Conservation (phyloP, 768 basidiomycete species). For the Rossbeevera mucosa region DNA sequence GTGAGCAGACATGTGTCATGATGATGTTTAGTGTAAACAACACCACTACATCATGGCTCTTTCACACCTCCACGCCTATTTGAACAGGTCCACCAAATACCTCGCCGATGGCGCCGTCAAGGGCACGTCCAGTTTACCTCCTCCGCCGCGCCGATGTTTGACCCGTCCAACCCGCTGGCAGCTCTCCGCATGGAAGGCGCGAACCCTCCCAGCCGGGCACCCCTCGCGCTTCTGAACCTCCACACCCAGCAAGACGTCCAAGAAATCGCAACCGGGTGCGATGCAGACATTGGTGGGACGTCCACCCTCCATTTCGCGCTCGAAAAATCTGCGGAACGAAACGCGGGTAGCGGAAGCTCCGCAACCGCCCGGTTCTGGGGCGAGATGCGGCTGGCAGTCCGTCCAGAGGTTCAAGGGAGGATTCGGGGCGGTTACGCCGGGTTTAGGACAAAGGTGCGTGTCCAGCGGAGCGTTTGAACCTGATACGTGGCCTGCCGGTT, state of each 20-base stretch:
- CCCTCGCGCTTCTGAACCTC: constrained; percentile 64
- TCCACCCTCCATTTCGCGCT: constrained; percentile 76
- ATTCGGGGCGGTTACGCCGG: constrained; percentile 88
- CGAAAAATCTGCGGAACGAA: constrained; percentile 47
- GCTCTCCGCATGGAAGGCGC: constrained; percentile 76
- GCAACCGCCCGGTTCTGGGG: constrained; percentile 77
- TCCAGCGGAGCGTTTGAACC: background rate
- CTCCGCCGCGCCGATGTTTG: constrained; percentile 5
- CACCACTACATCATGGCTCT: constrained; percentile 26
- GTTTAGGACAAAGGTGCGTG: constrained; percentile 73
- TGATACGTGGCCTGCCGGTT: background rate
- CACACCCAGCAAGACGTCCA: constrained; percentile 53
- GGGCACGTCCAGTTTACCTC: constrained; percentile 30
- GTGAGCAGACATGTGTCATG: too few relatives aligned
- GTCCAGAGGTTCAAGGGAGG: constrained; percentile 58
- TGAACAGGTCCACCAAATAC: constrained; percentile 37
- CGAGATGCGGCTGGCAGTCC: constrained; percentile 66
- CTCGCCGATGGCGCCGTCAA: constrained; percentile 39
- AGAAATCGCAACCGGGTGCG: constrained; percentile 76
- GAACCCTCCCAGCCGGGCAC: constrained; percentile 54
- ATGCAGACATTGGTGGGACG: constrained; percentile 82
- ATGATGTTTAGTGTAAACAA: too few relatives aligned
- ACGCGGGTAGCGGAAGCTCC: constrained; percentile 40
- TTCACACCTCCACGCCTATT: constrained; percentile 27
- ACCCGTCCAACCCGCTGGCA: constrained; percentile 28